These are phyloP conservation scores for Candida sp. DNA, from an alignment of 1,139 yeast species.

Conservation along the genomic window DNA sequence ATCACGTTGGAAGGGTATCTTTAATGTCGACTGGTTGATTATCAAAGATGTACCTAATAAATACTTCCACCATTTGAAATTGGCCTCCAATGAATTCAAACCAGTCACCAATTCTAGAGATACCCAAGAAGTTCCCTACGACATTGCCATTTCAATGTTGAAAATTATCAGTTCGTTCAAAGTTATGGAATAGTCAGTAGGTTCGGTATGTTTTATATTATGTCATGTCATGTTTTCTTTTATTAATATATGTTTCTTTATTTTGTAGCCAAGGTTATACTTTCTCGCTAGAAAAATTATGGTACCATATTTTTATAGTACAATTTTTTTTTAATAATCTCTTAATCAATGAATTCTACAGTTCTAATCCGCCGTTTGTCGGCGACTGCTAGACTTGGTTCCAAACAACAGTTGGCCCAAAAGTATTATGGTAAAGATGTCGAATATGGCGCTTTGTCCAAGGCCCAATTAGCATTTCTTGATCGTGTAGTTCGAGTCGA, in stretches of 20 bases:
- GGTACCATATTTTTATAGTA: not conserved
- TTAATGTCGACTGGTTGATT: conserved; percentile 50
- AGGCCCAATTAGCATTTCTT: conserved; percentile 67
- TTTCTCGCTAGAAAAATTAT: not conserved
- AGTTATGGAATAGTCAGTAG: conserved; percentile 4
- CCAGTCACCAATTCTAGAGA: conserved; percentile 61
- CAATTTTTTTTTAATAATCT: not conserved
- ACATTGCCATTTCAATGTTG: conserved; percentile 47
- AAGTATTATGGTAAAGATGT: conserved; percentile 18
- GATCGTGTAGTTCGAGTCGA: conserved; percentile 85
- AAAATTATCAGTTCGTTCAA: conserved; percentile 35
- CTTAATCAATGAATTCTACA: conserved; percentile 2
- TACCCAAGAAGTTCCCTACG: conserved; percentile 49
- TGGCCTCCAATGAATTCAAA: conserved; percentile 45
- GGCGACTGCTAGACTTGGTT: not conserved
- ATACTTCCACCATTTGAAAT: conserved; percentile 39
- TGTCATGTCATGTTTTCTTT: not conserved
- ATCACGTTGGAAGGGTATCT: conserved; percentile 49
- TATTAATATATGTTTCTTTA: not conserved
- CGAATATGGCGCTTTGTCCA: conserved; percentile 42
- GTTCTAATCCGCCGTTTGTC: conserved; percentile 3
- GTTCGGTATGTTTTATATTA: too few relatives aligned
- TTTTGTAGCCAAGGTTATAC: not conserved
- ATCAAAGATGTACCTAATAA: conserved; percentile 50
- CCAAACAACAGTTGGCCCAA: conserved; percentile 10